Evolutionary conservation across 1,284 basidiomycete genomes (phyloP).

Genomic region (Inonotus hispidus): DNA sequence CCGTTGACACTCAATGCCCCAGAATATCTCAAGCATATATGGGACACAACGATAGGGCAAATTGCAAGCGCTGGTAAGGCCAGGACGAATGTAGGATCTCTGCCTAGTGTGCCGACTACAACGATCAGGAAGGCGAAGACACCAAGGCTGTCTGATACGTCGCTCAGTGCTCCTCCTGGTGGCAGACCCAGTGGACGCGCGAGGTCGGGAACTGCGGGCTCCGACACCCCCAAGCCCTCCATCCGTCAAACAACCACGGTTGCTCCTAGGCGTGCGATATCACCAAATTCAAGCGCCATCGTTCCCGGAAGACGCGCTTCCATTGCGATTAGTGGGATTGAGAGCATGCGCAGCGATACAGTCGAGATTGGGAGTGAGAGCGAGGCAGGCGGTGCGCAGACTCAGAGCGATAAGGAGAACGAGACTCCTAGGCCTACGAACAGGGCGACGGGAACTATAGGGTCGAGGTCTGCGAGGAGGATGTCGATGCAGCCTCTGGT

Average conservation of each 20-base stretch:
- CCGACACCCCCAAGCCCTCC: constrained; percentile 1
- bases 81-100: constrained; percentile 33
- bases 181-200: no score
- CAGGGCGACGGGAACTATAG: background rate
- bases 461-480: background rate
- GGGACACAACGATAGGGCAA: no score
- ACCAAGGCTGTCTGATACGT: constrained; percentile 10
- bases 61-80: no score
- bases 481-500: constrained; percentile 10
- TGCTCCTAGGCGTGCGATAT: background rate
- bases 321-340: constrained; percentile 5
- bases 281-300: background rate
- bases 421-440: constrained; percentile 9
- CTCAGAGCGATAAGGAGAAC: constrained; percentile 17
- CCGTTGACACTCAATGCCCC: no score
- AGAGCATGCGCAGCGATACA: constrained; percentile 7
- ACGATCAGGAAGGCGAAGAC: constrained; percentile 4
- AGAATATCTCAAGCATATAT: no score
- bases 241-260: background rate
- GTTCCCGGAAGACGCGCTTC: background rate
- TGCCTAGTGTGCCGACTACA: constrained; percentile 26
- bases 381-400: constrained; percentile 2
- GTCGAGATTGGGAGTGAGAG: background rate
- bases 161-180: constrained; percentile 3
- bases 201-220: background rate